Base-by-base conservation (phyloP, 1,139 yeast genomes). In the Yamadazyma membranifaciens region DNA sequence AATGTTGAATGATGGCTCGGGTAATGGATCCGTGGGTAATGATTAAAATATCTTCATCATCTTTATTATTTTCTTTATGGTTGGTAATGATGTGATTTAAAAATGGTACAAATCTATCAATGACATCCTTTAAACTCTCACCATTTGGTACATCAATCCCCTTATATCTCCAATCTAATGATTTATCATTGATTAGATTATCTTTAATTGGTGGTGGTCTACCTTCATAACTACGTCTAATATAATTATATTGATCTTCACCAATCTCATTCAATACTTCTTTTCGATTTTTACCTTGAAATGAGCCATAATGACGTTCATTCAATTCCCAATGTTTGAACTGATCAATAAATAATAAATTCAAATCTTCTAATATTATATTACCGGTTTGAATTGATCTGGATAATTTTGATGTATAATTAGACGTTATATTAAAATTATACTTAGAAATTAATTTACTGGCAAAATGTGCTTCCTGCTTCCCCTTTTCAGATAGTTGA, bases 1-100 rank as follows among this genome's bases (percentile, higher is more conserved):
- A 54, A 39, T 80, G 65, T 53, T 83, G 84, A 41, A 83, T 68
- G 29, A 84, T 63, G 16, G 88, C 81, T 47, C 95, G 67, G 3
- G 83, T 87, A 4, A 86, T 77, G 37, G 87, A 79, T 2, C 95
- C 95, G 60, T 86, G 95, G 1, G 87, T 84, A 9, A 83, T 86
- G 29, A 85, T 66, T 25, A 85, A 52, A 5, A 83, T 81, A 1
- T 77, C 73, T 33, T 69, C 69, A 35, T 71, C 60, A 36, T 69
- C 59, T 22, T 56, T 60, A 33, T 67, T 53, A 10, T 54, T 52
- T 32, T 30, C 28, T 2, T 14, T 16, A 12, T 24, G 25, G 4
- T 31, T 34, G 3, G 65, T 51, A 1, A 85, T 74, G 12, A 69
- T 64, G 7, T 61, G 51, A 7, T 67, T 57, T 47, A 81, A 66